Percentiles rank a stretch among this genome's conserved stretches.
phyloP scores from a whole-genome alignment of 306 rosid genomes.

The Lupinus albus region DNA sequence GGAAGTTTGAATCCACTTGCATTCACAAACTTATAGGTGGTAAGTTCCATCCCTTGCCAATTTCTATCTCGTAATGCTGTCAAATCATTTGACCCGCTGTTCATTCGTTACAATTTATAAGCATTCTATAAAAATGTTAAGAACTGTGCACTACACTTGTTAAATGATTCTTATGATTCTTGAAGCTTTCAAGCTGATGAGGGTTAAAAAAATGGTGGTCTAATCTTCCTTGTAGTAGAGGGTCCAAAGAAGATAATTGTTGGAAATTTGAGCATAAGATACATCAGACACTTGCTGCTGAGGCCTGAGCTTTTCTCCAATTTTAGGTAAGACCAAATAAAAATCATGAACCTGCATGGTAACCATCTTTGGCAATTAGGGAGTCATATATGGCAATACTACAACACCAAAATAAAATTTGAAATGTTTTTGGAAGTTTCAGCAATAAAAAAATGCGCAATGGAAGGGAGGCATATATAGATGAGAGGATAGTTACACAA shows the following conservation, averaged over 20 bases:
- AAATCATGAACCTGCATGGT: slow-evolving; percentile 29
- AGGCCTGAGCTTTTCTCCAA: slow-evolving; percentile 79
- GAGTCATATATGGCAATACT: neutral
- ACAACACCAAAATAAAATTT: slow-evolving; percentile 19
- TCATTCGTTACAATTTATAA: no score
- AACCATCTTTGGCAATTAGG: slow-evolving; percentile 26
- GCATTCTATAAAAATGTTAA: no score
- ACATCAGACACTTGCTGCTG: slow-evolving; percentile 72
- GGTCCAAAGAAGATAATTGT: slow-evolving; percentile 70
- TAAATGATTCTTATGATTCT: no score
- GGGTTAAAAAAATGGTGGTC: slow-evolving; percentile 79
- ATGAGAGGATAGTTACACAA: slow-evolving; percentile 12
- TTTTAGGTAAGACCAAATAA: slow-evolving; percentile 57
- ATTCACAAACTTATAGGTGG: no score
- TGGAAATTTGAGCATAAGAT: slow-evolving; percentile 75
- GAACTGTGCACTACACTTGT: no score
- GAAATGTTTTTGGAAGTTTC: slow-evolving; percentile 15
- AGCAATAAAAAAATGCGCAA: slow-evolving; percentile 7
- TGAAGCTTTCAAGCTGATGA: slow-evolving; percentile 93
- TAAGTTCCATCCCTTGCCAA: no score
- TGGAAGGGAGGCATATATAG: neutral
- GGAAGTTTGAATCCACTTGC: no score
- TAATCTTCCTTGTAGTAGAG: slow-evolving; percentile 75
- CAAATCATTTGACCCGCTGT: no score
- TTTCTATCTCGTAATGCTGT: no score